phyloP scores from a whole-genome alignment of 2,329 filamentous ascomycete genomes.

The Thelonectria discophora region DNA sequence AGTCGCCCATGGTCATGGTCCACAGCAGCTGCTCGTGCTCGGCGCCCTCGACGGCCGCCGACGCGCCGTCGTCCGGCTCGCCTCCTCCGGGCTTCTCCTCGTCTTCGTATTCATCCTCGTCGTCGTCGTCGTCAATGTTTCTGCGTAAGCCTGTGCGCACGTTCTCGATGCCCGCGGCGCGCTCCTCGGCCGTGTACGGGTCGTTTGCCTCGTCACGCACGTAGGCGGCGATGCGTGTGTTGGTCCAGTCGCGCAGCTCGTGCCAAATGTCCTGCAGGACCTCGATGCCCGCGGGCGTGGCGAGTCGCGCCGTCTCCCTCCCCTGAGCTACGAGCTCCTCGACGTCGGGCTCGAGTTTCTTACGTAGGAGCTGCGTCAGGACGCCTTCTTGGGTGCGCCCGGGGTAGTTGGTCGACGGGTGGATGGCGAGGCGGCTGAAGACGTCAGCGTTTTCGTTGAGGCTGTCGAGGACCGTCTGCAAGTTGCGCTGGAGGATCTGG shows the following conservation, averaged over 20 bases:
- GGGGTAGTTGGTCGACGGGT: conserved; percentile 79
- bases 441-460: conserved; percentile 72
- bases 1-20: conserved; percentile 56
- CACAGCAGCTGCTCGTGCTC: conserved; percentile 60
- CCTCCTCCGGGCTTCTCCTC: conserved; percentile 37
- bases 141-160: conserved; percentile 76
- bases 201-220: conserved; percentile 60
- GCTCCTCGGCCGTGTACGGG: conserved; percentile 77
- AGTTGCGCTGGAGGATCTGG: conserved; percentile 75
- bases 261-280: conserved; percentile 66
- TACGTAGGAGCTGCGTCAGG: conserved; percentile 76
- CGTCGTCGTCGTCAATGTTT: conserved; percentile 59
- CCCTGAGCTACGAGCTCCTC: conserved; percentile 77
- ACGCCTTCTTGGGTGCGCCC: conserved; percentile 73
- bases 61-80: conserved; percentile 29
- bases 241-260: conserved; percentile 53
- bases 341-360: conserved; percentile 82
- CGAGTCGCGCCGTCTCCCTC: conserved; percentile 55
- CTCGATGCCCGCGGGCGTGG: conserved; percentile 55
- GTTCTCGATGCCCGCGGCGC: conserved; percentile 70
- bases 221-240: conserved; percentile 52
- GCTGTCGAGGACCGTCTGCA: conserved; percentile 71
- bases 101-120: conserved; percentile 60
- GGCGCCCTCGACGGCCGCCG: conserved; percentile 44
- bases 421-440: conserved; percentile 75